Conservation (phyloP, 768 basidiomycete species). For the Leucosporidium scottii region DNA sequence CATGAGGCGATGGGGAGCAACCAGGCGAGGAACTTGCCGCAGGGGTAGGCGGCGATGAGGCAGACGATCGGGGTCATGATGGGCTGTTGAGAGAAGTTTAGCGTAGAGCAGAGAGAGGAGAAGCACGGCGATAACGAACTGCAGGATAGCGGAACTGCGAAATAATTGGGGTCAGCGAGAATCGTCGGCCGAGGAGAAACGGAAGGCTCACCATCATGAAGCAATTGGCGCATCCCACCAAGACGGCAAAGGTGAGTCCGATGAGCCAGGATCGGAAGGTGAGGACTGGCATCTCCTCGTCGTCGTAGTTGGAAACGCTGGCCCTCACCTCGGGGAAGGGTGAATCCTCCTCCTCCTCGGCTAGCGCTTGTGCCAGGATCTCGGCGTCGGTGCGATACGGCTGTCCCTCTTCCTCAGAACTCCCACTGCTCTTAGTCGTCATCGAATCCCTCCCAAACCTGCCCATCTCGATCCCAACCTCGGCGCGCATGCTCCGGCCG, state of each 20-base stretch:
- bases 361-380: constrained; percentile 59
- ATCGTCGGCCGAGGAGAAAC: too few relatives aligned
- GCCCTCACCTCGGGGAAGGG: constrained; percentile 89
- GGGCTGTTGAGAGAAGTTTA: constrained; percentile 53
- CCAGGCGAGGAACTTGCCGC: constrained; percentile 80
- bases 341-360: constrained; percentile 69
- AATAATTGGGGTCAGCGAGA: too few relatives aligned
- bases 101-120: background rate
- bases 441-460: too few relatives aligned
- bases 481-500: too few relatives aligned
- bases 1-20: constrained; percentile 70
- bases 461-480: too few relatives aligned
- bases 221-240: constrained; percentile 66
- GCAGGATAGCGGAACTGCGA: background rate
- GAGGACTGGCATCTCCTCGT: constrained; percentile 92
- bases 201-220: constrained; percentile 81
- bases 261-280: constrained; percentile 88
- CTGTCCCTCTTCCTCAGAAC: too few relatives aligned
- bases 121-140: background rate
- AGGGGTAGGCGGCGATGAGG: constrained; percentile 77
- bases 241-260: constrained; percentile 59
- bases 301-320: constrained; percentile 89
- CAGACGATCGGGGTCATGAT: constrained; percentile 71
- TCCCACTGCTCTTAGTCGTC: too few relatives aligned
- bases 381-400: constrained; percentile 12